Conservation (phyloP, 2,329 filamentous ascomycete species). For the Tolypocladium paradoxum region DNA sequence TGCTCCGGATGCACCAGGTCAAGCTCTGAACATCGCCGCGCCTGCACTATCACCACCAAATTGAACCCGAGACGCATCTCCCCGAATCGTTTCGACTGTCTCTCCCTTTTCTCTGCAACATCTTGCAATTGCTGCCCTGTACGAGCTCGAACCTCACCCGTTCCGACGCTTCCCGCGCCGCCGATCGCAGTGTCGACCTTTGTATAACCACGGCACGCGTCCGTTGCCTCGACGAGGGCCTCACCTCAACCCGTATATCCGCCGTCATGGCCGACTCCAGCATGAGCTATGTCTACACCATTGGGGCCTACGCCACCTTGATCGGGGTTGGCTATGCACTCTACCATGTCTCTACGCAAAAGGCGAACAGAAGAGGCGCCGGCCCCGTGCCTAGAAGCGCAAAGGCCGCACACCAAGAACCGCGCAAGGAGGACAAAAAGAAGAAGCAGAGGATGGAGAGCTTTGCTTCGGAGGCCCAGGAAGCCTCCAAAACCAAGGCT, state of each 20-base stretch:
- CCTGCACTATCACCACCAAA: not conserved
- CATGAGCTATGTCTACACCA: conserved; percentile 25
- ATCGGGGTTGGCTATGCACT: conserved; percentile 23
- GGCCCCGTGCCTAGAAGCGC: conserved; percentile 15
- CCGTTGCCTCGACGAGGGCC: not conserved
- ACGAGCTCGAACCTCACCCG: not conserved
- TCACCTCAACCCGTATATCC: not conserved
- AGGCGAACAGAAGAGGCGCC: conserved; percentile 19
- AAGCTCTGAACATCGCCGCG: conserved; percentile 6
- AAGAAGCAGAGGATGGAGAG: conserved; percentile 36
- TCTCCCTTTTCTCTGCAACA: not conserved
- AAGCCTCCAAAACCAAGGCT: conserved; percentile 28
- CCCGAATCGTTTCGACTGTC: not conserved
- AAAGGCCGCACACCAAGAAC: conserved; percentile 19
- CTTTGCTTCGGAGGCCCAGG: conserved; percentile 25
- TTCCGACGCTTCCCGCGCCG: not conserved
- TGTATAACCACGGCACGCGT: not conserved
- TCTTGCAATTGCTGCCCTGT: not conserved
- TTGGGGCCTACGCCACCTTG: conserved; percentile 25
- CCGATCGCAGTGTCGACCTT: not conserved
- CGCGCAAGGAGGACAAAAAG: conserved; percentile 30
- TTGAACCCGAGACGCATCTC: not conserved
- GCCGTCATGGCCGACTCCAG: conserved; percentile 20
- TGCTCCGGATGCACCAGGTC: conserved; percentile 11
- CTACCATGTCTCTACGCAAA: conserved; percentile 24